phyloP scores from a whole-genome alignment of 106 monocot genomes.

The Allium sativum region DNA sequence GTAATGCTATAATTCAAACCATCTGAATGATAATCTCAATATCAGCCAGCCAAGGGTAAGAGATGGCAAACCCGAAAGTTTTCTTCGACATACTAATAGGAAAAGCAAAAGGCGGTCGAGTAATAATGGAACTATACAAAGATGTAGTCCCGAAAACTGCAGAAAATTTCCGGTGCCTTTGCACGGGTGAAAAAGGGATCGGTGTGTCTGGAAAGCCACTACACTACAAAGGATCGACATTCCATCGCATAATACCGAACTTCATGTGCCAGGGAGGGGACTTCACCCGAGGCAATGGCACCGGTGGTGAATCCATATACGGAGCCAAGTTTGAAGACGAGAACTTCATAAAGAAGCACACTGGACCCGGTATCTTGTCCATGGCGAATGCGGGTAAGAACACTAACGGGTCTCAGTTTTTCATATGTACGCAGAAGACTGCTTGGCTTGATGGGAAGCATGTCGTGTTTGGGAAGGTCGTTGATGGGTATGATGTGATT shows the following conservation, averaged over 20 bases:
- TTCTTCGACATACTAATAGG: conserved; percentile 84
- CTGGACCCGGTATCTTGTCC: conserved; percentile 55
- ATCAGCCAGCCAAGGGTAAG: neutral
- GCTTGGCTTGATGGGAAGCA: conserved; percentile 76
- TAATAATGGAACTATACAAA: conserved; percentile 68
- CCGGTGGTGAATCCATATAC: conserved; percentile 82
- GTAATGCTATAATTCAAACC: too few species aligned
- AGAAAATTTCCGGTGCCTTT: conserved; percentile 81
- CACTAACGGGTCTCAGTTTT: conserved; percentile 83
- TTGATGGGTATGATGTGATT: conserved; percentile 64
- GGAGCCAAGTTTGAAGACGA: conserved; percentile 59
- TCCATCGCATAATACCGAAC: conserved; percentile 72
- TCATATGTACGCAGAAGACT: conserved; percentile 61
- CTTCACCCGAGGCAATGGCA: conserved; percentile 74
- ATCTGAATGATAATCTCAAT: neutral
- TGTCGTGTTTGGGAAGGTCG: conserved; percentile 71
- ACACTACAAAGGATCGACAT: conserved; percentile 70
- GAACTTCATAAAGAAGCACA: conserved; percentile 76
- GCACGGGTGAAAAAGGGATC: conserved; percentile 84
- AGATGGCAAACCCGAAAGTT: conserved; percentile 69
- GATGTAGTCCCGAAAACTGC: conserved; percentile 72
- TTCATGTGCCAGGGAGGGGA: conserved; percentile 94
- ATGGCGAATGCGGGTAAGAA: conserved; percentile 74
- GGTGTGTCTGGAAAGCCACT: conserved; percentile 50
- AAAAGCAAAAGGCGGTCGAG: conserved; percentile 51